phyloP scores from a whole-genome alignment of 768 basidiomycete species.

The Tulasnella sp. region DNA sequence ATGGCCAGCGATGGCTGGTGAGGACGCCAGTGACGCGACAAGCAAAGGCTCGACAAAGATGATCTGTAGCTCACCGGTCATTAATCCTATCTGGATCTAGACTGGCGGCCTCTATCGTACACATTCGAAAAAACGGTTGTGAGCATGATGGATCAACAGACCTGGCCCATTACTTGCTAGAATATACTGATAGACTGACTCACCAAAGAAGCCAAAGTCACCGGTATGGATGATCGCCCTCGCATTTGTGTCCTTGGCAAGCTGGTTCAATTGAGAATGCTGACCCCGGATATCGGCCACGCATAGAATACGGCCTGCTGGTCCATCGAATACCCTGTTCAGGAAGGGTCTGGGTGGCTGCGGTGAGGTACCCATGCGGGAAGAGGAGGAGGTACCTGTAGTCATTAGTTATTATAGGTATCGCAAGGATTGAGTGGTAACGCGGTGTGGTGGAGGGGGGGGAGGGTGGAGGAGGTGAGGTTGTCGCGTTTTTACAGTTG shows the following conservation, averaged over 20 bases:
- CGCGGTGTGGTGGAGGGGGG: no score
- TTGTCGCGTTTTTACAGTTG: no score
- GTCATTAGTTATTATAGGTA: no score
- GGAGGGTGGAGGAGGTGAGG: no score
- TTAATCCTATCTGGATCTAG: conserved; percentile 82
- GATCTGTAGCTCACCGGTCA: conserved; percentile 46
- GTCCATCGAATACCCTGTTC: conserved; percentile 49
- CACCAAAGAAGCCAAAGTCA: conserved; percentile 97
- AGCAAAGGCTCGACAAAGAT: neutral
- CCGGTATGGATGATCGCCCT: conserved; percentile 94
- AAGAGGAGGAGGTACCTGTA: conserved; percentile 1
- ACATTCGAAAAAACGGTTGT: neutral
- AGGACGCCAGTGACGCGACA: no score
- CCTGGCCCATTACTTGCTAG: no score
- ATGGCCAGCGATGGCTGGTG: no score
- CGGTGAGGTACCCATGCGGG: conserved; percentile 10
- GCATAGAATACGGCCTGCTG: conserved; percentile 82
- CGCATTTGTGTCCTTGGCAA: conserved; percentile 80
- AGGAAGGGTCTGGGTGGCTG: neutral
- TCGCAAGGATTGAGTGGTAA: no score
- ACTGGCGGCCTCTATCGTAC: conserved; percentile 52
- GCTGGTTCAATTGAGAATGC: conserved; percentile 77
- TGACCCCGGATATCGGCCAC: conserved; percentile 89
- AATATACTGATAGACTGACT: conserved; percentile 25
- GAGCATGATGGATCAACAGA: conserved; percentile 10